Conservation (phyloP, 331 rosid genomes). For the Erythrophleum ivorense region DNA sequence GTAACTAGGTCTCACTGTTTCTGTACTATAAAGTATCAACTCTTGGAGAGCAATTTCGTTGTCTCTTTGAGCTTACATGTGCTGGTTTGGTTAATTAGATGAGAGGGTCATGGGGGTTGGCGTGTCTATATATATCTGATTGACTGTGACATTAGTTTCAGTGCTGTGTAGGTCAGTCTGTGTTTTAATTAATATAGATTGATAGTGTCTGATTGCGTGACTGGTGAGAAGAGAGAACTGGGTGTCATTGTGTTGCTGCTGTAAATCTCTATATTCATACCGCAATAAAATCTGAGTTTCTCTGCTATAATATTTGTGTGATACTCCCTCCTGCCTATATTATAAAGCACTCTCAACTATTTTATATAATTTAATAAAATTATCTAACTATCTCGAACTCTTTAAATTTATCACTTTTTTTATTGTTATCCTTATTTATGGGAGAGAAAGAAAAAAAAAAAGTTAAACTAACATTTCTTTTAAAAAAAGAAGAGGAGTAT, state of each 20-base stretch:
- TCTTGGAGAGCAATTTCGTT: no score
- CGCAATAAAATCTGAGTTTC: constrained; percentile 4
- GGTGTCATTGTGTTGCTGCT: constrained; percentile 12
- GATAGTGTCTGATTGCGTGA: not conserved
- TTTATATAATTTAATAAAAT: no score
- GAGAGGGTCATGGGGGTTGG: not conserved
- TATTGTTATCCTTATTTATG: no score
- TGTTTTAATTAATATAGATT: not conserved
- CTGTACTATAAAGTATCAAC: not conserved
- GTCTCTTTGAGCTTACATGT: no score
- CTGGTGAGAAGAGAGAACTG: not conserved
- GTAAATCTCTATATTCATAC: constrained; percentile 35
- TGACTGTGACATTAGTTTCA: not conserved
- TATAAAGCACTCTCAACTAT: no score
- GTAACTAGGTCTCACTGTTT: constrained; percentile 6
- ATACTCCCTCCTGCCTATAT: no score
- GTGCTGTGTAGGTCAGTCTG: constrained; percentile 10
- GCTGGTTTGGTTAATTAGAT: not conserved
- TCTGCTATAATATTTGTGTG: not conserved
- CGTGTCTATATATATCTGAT: not conserved
- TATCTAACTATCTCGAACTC: no score
- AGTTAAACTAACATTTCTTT: no score
- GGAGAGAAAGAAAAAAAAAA: no score
- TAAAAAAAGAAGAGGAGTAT: no score
- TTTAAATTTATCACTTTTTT: no score